phyloP scores from a whole-genome alignment of 352 stramenopile genomes.

The Phytophthora aleatoria region DNA sequence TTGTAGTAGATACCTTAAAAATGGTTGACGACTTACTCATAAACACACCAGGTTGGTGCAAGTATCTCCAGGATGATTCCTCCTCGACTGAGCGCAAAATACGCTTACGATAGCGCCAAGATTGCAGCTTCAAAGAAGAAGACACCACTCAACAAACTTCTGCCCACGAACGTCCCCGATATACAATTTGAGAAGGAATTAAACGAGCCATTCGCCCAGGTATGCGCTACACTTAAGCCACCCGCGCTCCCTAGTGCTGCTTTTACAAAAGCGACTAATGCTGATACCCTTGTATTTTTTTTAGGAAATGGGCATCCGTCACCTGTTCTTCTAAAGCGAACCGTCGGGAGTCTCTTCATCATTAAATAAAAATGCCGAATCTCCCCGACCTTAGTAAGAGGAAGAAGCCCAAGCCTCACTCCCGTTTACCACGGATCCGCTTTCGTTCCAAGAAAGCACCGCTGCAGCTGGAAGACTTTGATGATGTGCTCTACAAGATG shows the following conservation, averaged over 20 bases:
- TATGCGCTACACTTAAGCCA: constrained; percentile 1
- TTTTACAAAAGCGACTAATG: neutral
- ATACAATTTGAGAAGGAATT: constrained; percentile 74
- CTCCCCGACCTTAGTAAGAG: constrained; percentile 6
- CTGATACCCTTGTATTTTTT: neutral
- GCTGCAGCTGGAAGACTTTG: constrained; percentile 66
- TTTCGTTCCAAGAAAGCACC: constrained; percentile 19
- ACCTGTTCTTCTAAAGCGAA: constrained; percentile 47
- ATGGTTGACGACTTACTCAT: neutral
- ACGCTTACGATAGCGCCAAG: constrained; percentile 55
- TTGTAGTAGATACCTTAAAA: neutral
- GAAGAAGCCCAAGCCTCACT: constrained; percentile 16
- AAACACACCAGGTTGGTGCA: constrained; percentile 24
- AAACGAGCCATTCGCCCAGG: constrained; percentile 65
- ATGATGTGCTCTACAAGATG: constrained; percentile 66
- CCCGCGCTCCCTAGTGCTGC: neutral
- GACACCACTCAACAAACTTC: constrained; percentile 54
- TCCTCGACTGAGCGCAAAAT: constrained; percentile 41
- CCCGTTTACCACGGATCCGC: constrained; percentile 12
- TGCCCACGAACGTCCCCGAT: constrained; percentile 40
- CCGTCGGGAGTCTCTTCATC: constrained; percentile 16
- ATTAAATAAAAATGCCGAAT: constrained; percentile 6
- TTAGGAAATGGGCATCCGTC: constrained; percentile 61
- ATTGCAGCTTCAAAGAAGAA: constrained; percentile 65
- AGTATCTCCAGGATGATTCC: constrained; percentile 55